phyloP scores from a whole-genome alignment of 1,284 basidiomycete species.

The Xanthoconium separans region DNA sequence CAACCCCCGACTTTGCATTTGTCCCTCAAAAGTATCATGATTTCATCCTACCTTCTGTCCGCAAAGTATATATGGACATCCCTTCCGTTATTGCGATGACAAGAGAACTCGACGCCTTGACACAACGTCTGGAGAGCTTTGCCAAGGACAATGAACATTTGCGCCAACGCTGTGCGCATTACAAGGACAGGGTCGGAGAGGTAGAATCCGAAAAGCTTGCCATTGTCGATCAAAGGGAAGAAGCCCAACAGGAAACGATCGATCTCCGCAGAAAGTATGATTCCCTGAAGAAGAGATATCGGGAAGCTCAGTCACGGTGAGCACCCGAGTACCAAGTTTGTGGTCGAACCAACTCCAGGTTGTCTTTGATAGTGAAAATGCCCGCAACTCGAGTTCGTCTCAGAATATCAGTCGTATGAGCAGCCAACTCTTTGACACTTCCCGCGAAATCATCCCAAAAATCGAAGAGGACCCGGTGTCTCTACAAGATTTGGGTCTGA shows the following conservation, averaged over 20 bases:
- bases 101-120: constrained; percentile 32
- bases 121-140: constrained; percentile 36
- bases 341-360: neutral
- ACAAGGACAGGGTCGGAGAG: constrained; percentile 30
- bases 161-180: constrained; percentile 39
- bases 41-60: constrained; percentile 53
- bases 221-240: constrained; percentile 30
- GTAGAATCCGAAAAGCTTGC: constrained; percentile 37
- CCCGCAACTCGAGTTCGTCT: neutral
- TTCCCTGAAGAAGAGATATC: constrained; percentile 18
- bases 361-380: constrained; percentile 10
- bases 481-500: constrained; percentile 8
- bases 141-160: constrained; percentile 42
- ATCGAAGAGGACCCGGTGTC: constrained; percentile 20
- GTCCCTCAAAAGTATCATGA: constrained; percentile 60
- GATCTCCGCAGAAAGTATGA: constrained; percentile 35
- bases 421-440: constrained; percentile 11
- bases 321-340: neutral
- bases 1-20: constrained; percentile 44
- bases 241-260: constrained; percentile 27
- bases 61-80: constrained; percentile 55
- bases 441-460: constrained; percentile 19
- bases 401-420: constrained; percentile 9
- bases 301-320: constrained; percentile 19
- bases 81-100: constrained; percentile 32